A percentile compares a stretch with the other conserved stretches of the same genome.
phyloP scores from a whole-genome alignment of 768 basidiomycete genomes.

The Suillus americanus region DNA sequence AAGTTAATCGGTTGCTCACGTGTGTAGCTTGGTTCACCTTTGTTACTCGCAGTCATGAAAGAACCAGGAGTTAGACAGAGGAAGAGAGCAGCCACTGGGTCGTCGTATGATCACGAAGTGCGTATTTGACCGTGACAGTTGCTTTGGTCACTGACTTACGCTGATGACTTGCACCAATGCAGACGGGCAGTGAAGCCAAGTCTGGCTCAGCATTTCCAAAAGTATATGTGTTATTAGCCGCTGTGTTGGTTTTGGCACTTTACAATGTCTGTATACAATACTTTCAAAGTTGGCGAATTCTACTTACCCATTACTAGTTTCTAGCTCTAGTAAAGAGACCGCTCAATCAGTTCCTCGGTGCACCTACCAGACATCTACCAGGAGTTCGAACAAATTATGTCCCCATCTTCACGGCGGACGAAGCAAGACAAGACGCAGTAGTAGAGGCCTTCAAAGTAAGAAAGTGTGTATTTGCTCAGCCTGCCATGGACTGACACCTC shows the following conservation, averaged over 20 bases:
- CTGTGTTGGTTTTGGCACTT: conserved; percentile 11
- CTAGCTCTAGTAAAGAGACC: conserved; percentile 4
- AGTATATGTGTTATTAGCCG: conserved; percentile 12
- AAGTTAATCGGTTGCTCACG: neutral
- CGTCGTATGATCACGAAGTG: conserved; percentile 11
- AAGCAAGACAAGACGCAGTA: conserved; percentile 63
- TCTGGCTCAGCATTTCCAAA: neutral
- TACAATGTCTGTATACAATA: conserved; percentile 19
- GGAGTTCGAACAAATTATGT: conserved; percentile 20
- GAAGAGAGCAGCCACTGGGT: conserved; percentile 8
- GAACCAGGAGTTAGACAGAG: conserved; percentile 24
- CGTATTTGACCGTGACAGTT: neutral
- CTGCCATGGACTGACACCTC: neutral
- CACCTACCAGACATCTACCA: conserved; percentile 10
- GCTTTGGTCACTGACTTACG: neutral
- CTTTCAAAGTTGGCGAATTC: neutral
- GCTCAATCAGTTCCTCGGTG: conserved; percentile 6
- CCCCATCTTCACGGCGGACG: conserved; percentile 51
- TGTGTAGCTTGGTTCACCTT: neutral
- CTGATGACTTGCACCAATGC: neutral
- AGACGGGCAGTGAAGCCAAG: conserved; percentile 10
- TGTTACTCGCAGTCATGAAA: conserved; percentile 10
- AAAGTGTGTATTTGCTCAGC: neutral
- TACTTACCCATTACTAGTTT: conserved; percentile 17
- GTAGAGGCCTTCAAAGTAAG: conserved; percentile 78